phyloP scores from a whole-genome alignment of 805 yeast species.

The Wickerhamiella shivajii region DNA sequence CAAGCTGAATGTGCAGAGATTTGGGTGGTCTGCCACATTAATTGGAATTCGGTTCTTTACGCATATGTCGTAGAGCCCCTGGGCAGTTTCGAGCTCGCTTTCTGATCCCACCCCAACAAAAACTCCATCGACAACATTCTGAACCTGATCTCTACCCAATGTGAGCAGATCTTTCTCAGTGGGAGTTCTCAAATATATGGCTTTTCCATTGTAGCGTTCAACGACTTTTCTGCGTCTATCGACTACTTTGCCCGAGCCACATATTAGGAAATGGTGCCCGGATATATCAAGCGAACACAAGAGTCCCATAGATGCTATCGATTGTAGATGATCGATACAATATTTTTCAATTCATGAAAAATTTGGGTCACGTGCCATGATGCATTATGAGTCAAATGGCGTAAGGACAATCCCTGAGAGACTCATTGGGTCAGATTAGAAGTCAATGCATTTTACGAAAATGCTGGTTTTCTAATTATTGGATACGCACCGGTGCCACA shows the following conservation, averaged over 20 bases:
- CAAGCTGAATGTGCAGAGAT: slow-evolving; percentile 58
- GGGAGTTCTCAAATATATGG: slow-evolving; percentile 8
- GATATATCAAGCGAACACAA: slow-evolving; percentile 11
- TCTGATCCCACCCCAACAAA: slow-evolving; percentile 33
- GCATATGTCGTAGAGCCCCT: slow-evolving; percentile 38
- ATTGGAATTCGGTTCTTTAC: slow-evolving; percentile 58
- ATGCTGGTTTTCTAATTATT: too few relatives aligned
- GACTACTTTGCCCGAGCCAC: slow-evolving; percentile 13
- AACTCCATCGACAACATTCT: slow-evolving; percentile 55
- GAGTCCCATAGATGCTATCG: slow-evolving; percentile 14
- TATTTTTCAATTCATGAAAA: not conserved
- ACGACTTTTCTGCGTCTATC: slow-evolving; percentile 11
- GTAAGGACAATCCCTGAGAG: too few relatives aligned
- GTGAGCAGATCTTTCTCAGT: slow-evolving; percentile 32
- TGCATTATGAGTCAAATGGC: too few relatives aligned
- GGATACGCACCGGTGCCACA: too few relatives aligned
- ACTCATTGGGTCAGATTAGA: too few relatives aligned
- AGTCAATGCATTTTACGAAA: too few relatives aligned
- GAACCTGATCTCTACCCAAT: slow-evolving; percentile 50
- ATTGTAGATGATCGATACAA: not conserved
- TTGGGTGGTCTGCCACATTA: slow-evolving; percentile 61
- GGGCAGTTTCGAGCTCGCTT: slow-evolving; percentile 19
- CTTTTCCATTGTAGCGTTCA: slow-evolving; percentile 13
- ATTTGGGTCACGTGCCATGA: too few relatives aligned
- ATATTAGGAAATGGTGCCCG: slow-evolving; percentile 14